Base-by-base conservation (phyloP, 495 filamentous ascomycete species). In the Aspergillus egyptiacus region DNA sequence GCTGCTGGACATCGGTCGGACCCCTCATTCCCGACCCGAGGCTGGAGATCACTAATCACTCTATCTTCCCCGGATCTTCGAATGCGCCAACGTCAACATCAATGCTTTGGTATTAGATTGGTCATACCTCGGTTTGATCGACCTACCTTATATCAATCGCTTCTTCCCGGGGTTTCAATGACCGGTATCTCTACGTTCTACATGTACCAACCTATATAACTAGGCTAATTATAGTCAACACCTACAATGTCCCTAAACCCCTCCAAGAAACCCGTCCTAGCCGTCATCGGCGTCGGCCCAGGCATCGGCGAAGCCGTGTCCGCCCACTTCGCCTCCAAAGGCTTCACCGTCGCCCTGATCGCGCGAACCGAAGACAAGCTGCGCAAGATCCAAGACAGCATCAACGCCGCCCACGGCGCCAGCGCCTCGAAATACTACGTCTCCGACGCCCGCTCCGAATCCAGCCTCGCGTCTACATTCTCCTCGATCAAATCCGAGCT, bases 251-350 rank as follows among this genome's bases (percentile, higher is more conserved):
- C 40, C 1, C 7, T 31, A 19, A 65, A 65, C 18, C 48, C 50
- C 1, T 2, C 33, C 17, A 37, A 40, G 17, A 62, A 56, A 20
- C 53, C 57, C 32, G 62, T 65, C 27, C 53, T 65, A 32, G 62
- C 60, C 22, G 55, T 65, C 19, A 57, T 62, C 15, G 62, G 62
- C 24, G 62, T 61, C 14, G 62, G 62, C 24, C 62, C 62, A 7
- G 60, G 62, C 14, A 65, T 65, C 27, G 62, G 59, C 31, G 62
- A 62, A 52, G 60, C 62, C 7, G 62, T 65, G 14, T 59, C 62
- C 20, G 55, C 56, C 33, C 55, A 59, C 41, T 65, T 65, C 57
- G 47, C 56, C 9, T 10, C 40, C 9, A 58, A 58, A 43, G 55
- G 57, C 32, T 65, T 55, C 53, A 27, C 44, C 49, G 59, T 58